phyloP scores from a whole-genome alignment of 148 eudicot species.

The Diospyros lotus region DNA sequence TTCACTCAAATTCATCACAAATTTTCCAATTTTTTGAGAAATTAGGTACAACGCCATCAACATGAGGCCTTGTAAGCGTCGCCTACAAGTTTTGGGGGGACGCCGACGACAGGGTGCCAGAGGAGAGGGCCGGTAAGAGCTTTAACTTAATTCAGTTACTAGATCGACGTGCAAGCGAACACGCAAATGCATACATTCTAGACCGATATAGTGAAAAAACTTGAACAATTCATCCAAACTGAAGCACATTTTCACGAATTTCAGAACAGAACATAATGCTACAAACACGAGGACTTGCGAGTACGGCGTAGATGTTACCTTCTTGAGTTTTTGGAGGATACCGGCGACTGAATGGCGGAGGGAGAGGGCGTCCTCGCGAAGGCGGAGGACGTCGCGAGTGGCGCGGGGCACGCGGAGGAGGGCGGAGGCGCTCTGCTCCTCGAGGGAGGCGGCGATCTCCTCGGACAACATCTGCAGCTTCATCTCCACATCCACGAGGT shows the following conservation, averaged over 20 bases:
- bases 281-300: not conserved
- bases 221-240: not conserved
- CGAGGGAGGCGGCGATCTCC: conserved; percentile 85
- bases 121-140: no score
- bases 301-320: conserved; percentile 23
- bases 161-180: no score
- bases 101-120: no score
- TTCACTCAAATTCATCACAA: no score
- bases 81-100: no score
- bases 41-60: no score
- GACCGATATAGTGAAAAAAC: not conserved
- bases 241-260: not conserved
- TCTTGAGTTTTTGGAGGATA: conserved; percentile 61
- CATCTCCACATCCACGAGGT: conserved; percentile 83
- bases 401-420: conserved; percentile 97
- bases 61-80: no score
- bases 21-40: no score
- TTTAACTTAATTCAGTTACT: no score
- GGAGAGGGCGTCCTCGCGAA: conserved; percentile 79
- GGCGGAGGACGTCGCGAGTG: conserved; percentile 79
- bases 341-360: conserved; percentile 71
- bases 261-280: not conserved
- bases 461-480: conserved; percentile 88
- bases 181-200: not conserved
- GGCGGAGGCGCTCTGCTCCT: conserved; percentile 87